Percentiles rank a stretch among this genome's conserved stretches.
These are phyloP conservation scores for Eimeria necatrix DNA, from an alignment of 169 alveolate genomes.

Conservation along the genomic window DNA sequence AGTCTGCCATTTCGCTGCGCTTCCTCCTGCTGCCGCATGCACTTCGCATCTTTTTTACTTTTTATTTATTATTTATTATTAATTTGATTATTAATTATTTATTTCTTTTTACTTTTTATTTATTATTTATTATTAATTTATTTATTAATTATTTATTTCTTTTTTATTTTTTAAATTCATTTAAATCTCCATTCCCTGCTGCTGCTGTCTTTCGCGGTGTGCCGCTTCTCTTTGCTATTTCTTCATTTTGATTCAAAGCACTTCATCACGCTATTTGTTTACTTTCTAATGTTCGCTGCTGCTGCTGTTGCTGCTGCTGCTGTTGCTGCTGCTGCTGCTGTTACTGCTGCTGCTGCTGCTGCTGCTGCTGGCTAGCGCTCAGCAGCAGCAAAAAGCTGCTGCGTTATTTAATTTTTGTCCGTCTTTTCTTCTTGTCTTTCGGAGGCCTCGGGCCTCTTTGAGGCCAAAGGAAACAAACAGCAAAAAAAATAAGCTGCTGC, in stretches of 20 bases:
- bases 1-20: neutral
- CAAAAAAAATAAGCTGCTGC: neutral
- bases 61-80: no score
- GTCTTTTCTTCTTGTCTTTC: constrained; percentile 3
- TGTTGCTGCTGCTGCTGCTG: neutral
- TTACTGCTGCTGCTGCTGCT: constrained; percentile 28
- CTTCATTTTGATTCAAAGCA: neutral
- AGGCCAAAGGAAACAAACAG: neutral
- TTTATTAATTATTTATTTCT: no score
- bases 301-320: constrained; percentile 53
- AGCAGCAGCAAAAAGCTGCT: neutral
- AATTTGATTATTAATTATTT: no score
- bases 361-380: neutral
- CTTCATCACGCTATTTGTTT: no score
- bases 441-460: neutral
- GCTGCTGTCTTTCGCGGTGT: constrained; percentile 15
- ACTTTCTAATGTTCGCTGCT: constrained; percentile 10
- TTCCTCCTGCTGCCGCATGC: constrained; percentile 59
- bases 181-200: neutral
- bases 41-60: neutral
- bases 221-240: neutral
- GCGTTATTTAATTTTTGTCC: no score
- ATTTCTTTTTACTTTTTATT: no score
- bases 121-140: no score
- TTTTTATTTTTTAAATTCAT: no score